phyloP scores from a whole-genome alignment of 495 filamentous ascomycete genomes.

The Hypoxylon crocopeplum region DNA sequence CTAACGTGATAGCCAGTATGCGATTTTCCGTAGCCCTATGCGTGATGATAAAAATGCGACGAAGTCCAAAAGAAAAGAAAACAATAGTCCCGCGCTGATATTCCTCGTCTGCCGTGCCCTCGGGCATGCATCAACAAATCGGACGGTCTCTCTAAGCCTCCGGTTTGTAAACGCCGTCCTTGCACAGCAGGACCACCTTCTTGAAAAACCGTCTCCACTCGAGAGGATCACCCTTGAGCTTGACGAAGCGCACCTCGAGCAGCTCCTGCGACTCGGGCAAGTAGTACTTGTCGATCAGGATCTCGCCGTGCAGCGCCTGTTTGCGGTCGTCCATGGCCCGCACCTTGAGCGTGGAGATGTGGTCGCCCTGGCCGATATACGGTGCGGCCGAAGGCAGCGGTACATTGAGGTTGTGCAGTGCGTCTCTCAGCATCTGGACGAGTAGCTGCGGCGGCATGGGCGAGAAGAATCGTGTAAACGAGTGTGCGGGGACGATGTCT shows the following conservation, averaged over 20 bases:
- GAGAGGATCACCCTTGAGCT: conserved; percentile 92
- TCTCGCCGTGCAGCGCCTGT: conserved; percentile 82
- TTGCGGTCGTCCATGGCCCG: conserved; percentile 78
- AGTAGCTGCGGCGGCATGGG: conserved; percentile 78
- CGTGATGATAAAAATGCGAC: no score
- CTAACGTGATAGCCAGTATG: no score
- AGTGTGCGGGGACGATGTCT: conserved; percentile 81
- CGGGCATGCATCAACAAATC: no score
- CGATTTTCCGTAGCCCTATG: no score
- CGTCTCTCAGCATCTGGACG: conserved; percentile 77
- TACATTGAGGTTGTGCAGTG: conserved; percentile 82
- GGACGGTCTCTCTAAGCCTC: conserved; percentile 44
- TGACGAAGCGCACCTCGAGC: conserved; percentile 89
- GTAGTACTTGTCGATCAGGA: conserved; percentile 74
- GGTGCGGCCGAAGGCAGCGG: conserved; percentile 63
- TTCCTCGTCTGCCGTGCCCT: no score
- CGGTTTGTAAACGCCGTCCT: conserved; percentile 71
- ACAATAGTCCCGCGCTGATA: no score
- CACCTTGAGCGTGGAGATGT: conserved; percentile 70
- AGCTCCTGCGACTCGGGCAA: conserved; percentile 62
- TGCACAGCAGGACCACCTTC: conserved; percentile 81
- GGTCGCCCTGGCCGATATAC: conserved; percentile 45
- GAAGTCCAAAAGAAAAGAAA: no score
- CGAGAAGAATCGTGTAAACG: conserved; percentile 91
- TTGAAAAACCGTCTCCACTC: conserved; percentile 99